Base-by-base conservation (phyloP, 2,329 filamentous ascomycete species). In the Curvularia lunata region DNA sequence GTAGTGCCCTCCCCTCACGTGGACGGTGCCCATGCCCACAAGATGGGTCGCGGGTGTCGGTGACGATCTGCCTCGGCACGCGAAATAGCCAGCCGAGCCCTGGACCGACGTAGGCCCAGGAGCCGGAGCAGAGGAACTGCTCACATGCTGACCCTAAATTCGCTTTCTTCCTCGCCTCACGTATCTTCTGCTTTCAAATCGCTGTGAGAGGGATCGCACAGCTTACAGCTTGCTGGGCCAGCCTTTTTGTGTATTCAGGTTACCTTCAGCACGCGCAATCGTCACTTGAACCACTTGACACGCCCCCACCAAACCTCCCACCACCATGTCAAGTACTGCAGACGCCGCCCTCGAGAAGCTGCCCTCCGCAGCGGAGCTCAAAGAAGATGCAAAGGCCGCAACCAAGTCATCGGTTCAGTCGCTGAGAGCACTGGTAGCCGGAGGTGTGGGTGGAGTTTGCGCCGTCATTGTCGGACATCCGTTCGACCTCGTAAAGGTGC, bases 401-500 rank as follows among this genome's bases (percentile, higher is more conserved):
- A 78, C 80, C 8, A 84, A 85, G 66, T 80, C 80, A 47, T 84
- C 85, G 1, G 72, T 88, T 46, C 84, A 86, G 53, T 86, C 86
- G 76, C 78, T 96, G 63, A 89, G 94, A 59, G 95, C 94, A 41
- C 85, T 99, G 50, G 88, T 85, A 8, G 94, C 94, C 7, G 95
- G 95, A 69, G 95, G 92, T 62, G 96, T 96, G 59, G 95, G 95
- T 68, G 95, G 95, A 69, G 79, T 99, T 47, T 98, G 91, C 81
- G 94, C 95, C 56, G 95, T 99, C 54, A 77, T 99, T 41, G 93
- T 98, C 18, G 80, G 95, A 56, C 95, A 99, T 78, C 95, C 95
- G 9, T 99, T 99, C 76, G 95, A 99, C 77, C 84, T 99, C 69
- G 94, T 98, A 77, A 99, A 99, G 82, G 95, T 99, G 65, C 91